Base-by-base conservation (phyloP, 1,284 basidiomycete species). In the Fomitopsis palustris region DNA sequence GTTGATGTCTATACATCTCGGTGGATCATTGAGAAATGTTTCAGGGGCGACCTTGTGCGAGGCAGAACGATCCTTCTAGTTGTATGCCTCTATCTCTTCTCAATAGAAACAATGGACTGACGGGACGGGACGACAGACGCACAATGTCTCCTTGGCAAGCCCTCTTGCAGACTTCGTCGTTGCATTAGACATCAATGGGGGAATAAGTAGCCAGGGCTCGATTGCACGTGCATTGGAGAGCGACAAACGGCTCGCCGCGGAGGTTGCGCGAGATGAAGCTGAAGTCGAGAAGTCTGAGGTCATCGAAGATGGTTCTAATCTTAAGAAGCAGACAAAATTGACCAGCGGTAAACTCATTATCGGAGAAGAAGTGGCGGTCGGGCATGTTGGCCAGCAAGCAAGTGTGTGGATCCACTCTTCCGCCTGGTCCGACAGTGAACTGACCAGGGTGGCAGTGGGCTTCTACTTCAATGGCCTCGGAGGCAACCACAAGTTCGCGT, bases 1-100 rank as follows among this genome's bases (percentile, higher is more conserved):
- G 72, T 85, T 2, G 82, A 84, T 66, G 81, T 85, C 5, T 82
- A 88, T 62, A 93, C 90, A 0, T 80, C 89, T 0, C 83, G 83
- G 63, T 92, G 84, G 83, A 87, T 93, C 59, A 83, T 93, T 12
- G 84, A 92, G 19, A 83, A 91, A 55, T 88, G 90, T 64, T 83
- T 94, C 72, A 72, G 35, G 21, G 49, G 49, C 2, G 49, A 52
- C 33, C 49, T 52, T 23, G 31, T 52, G 5, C 49, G 29, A 12
- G 31, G 49, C 10, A 31, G 49, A 47, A 93, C 91, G 0, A 75
- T 93, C 39, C 72, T 93, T 21, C 76, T 93, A 6, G 87, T 91
- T 60, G 88, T 90, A 70, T 66, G 85, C 75, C 4, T 38, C 27
- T 1, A n/a, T n/a, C n/a, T 16, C 16, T 14, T 5, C 0, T 8